Percentiles rank a stretch among this genome's conserved stretches.
Conservation (phyloP, 2,329 filamentous ascomycete genomes). For the Knufia fluminis region DNA sequence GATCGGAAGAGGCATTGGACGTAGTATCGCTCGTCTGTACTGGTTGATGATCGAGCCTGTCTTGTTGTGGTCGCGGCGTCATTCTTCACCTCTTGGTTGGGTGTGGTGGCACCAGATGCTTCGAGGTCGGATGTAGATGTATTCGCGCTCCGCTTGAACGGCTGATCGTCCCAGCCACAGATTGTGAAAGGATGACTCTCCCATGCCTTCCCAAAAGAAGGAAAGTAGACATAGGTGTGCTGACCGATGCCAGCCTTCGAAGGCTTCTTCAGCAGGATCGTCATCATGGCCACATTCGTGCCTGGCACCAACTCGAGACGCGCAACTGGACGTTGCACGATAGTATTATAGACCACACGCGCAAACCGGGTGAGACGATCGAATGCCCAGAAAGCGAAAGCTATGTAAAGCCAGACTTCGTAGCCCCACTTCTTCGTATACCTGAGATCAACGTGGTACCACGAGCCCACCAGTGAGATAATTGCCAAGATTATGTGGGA, state of each 20-base stretch:
- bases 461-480: constrained; percentile 28
- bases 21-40: constrained; percentile 1
- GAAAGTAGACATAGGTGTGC: constrained; percentile 15
- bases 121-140: background rate
- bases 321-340: background rate
- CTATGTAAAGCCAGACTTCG: constrained; percentile 40
- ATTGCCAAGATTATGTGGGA: constrained; percentile 27
- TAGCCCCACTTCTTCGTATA: constrained; percentile 37
- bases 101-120: background rate
- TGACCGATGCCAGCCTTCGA: background rate
- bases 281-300: background rate
- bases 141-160: background rate
- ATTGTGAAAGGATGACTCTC: constrained; percentile 17
- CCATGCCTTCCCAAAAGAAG: constrained; percentile 11
- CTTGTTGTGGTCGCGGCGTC: background rate
- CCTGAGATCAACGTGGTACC: constrained; percentile 32
- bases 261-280: background rate
- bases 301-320: background rate
- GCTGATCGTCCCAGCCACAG: constrained; percentile 10
- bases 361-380: constrained; percentile 37
- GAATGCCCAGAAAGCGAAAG: constrained; percentile 37
- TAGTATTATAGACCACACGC: constrained; percentile 27
- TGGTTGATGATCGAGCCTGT: background rate
- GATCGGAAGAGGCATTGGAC: constrained; percentile 10
- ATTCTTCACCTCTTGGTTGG: background rate